Evolutionary conservation across 148 eudicot species (phyloP), one percentile per base, ranked within the genome.

Genomic region (Cornus kousa): DNA sequence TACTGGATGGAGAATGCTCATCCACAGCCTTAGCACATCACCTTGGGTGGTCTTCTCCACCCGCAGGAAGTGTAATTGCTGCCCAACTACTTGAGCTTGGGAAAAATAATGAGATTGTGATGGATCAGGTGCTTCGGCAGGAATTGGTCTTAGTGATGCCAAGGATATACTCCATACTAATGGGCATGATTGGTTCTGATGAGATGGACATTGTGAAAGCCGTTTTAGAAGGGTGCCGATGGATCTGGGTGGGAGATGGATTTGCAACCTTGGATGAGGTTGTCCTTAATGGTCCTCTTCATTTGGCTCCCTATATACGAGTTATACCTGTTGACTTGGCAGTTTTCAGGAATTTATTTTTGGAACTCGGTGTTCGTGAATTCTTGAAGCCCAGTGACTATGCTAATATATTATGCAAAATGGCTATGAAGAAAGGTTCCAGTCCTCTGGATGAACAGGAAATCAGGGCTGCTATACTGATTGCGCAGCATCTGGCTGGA

Each of bases 161-260:
- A 19, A 92, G 91, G 80, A 87, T 94, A 85, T 96, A 96, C 88
- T 89, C 93, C 39, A 87, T 93, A 78, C 80, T 96, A 76, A 86
- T 87, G 78, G 85, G 85, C 67, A 81, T 92, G 85, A 78, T 91
- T 80, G 91, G 91, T 73, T 83, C 95, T 3, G 99, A 96, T 82
- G 99, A 96, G 84, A 94, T 96, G 88, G 98, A 96, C 65, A 88
- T 96, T 82, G 95, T 96, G 55, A 96, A 90, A 83, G 99, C 92
- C 74, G 90, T 96, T 87, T 86, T 96, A 79, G 99, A 96, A 86
- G 98, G 99, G 19, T 87, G 90, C 80, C 87, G 98, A 73, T 96
- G 99, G 99, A 91, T 96, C 87, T 96, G 99, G 99, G 99, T 96
- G 33, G 99, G 99, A 73, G 99, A 96, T 88, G 99, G 99, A 43